phyloP scores from a whole-genome alignment of 257 asterid genomes.

The Solanum arcanum region DNA sequence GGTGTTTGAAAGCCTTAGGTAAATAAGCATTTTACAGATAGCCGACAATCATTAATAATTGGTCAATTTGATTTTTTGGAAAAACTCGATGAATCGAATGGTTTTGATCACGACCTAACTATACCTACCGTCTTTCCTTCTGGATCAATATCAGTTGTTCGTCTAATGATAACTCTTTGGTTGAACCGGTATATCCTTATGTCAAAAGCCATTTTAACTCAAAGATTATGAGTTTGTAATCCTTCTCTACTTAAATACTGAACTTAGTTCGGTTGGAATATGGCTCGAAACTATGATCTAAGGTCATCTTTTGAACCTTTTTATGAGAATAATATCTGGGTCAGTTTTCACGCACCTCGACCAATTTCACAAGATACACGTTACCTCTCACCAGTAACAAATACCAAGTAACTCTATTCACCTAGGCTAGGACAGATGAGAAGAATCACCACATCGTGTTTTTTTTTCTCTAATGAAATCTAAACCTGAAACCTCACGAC shows the following conservation, averaged over 20 bases:
- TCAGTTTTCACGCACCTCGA: background rate
- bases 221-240: background rate
- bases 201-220: background rate
- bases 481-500: background rate
- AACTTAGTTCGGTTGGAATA: background rate
- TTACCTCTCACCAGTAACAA: accelerated
- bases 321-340: accelerated
- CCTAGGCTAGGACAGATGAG: accelerated
- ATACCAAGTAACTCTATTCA: background rate
- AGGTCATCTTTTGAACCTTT: background rate
- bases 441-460: no score
- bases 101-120: background rate
- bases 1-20: background rate
- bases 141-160: background rate
- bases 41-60: background rate
- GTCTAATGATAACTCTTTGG: background rate
- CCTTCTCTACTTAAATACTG: background rate
- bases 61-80: background rate
- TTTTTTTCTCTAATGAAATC: no score
- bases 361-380: background rate
- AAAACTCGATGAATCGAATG: background rate
- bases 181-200: background rate
- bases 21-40: background rate
- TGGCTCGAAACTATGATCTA: background rate
- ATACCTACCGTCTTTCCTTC: background rate